phyloP scores from a whole-genome alignment of 1,139 yeast species.

The Geotrichum fermentans region DNA sequence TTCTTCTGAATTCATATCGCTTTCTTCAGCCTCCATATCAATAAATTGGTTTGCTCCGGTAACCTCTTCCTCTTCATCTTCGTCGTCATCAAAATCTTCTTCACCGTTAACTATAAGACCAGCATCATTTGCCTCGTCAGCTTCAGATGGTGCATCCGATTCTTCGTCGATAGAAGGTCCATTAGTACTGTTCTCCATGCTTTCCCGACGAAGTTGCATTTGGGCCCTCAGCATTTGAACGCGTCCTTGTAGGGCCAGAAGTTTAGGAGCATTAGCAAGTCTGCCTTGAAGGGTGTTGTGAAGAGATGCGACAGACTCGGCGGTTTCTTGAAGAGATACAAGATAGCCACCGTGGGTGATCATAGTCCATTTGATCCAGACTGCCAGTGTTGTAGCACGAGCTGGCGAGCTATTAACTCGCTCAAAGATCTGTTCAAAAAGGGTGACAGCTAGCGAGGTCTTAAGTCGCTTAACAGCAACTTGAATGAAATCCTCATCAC shows the following conservation, averaged over 20 bases:
- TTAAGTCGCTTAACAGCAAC: constrained; percentile 66
- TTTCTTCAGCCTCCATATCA: constrained; percentile 13
- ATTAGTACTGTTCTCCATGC: constrained; percentile 42
- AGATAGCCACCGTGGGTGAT: constrained; percentile 85
- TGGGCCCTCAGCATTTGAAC: constrained; percentile 68
- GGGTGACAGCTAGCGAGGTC: constrained; percentile 64
- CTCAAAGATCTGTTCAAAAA: constrained; percentile 81
- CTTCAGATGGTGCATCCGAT: constrained; percentile 36
- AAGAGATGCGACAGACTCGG: constrained; percentile 63
- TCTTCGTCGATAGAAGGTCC: constrained; percentile 42
- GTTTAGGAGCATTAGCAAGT: constrained; percentile 69
- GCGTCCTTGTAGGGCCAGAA: constrained; percentile 79
- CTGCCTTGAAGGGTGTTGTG: constrained; percentile 73
- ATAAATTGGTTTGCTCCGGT: constrained; percentile 3
- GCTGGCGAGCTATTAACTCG: constrained; percentile 64
- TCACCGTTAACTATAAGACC: constrained; percentile 45
- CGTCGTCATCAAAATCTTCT: constrained; percentile 41
- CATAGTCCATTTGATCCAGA: constrained; percentile 92
- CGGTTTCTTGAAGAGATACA: constrained; percentile 64
- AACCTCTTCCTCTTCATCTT: constrained; percentile 35
- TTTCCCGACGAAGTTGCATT: constrained; percentile 59
- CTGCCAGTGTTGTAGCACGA: constrained; percentile 69
- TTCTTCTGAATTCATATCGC: constrained; percentile 20
- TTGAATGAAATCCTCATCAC: constrained; percentile 69
- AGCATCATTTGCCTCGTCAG: constrained; percentile 49